Evolutionary conservation across 768 basidiomycete genomes (phyloP), one percentile per base, ranked within the genome.

Genomic region (Galerina sulciceps): DNA sequence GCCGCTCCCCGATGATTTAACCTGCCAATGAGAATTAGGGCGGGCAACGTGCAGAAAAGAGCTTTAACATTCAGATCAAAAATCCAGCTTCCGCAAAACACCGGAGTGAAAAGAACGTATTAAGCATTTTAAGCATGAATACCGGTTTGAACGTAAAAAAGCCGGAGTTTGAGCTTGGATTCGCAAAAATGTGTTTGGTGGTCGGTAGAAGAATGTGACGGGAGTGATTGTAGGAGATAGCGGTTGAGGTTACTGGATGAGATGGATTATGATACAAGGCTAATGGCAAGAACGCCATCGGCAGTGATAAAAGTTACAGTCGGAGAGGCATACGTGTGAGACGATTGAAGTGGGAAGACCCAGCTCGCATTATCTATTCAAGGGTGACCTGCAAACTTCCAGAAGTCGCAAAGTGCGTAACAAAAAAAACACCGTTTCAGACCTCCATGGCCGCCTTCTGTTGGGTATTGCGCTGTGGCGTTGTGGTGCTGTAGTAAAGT

Each of bases 401-500:
- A 59, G 52, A 59, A 59, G 58, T 22, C 34, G 38, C 22, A 49
- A 45, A 45, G 45, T 15, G 37, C 26, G 26, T 31, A 31, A 31
- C 26, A 31, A 31, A 31, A 31, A 31, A 31, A 4, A 8, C 26
- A 31, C n/a, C n/a, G 26, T 31, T 31, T 31, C 26, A 31, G 26
- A 31, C 26, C 26, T 8, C 26, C 26, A 31, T 8, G 26, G 26
- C 26, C 26, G 44, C 48, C 42, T 31, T 54, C 57, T 53, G 51
- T 47, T 37, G 57, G 20, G 47, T 63, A 65, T 51, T 64, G 58
- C 23, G 64, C 53, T 67, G 67, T 41, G 67, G 58, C 42, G 70
- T 68, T 20, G 75, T 72, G 40, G 86, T 82, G 68, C 84, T 86
- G 76, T 93, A 97, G 73, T 98, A 97, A 34, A 98, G 76, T 65